phyloP scores from a whole-genome alignment of 1,139 yeast species.

The Candida sojae region DNA sequence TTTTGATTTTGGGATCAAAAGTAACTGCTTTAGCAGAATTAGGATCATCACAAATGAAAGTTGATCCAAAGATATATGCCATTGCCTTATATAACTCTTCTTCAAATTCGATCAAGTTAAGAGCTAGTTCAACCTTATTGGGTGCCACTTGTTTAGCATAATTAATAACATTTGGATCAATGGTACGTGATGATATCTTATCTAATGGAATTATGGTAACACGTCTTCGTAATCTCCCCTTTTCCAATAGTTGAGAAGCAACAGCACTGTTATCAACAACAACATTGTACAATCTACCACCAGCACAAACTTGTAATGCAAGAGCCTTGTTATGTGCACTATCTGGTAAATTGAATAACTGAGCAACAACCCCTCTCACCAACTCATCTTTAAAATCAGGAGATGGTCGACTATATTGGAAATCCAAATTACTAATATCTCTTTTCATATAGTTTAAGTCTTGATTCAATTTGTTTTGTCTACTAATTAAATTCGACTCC shows the following conservation, averaged over 20 bases:
- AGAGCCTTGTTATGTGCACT: conserved; percentile 63
- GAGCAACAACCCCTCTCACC: conserved; percentile 91
- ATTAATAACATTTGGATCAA: conserved; percentile 44
- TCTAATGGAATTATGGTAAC: conserved; percentile 93
- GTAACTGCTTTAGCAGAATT: conserved; percentile 87
- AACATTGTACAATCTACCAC: conserved; percentile 85
- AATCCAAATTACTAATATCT: conserved; percentile 69
- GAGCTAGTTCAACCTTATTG: conserved; percentile 82
- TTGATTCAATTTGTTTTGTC: conserved; percentile 38
- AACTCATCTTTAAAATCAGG: conserved; percentile 59
- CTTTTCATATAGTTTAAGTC: conserved; percentile 62
- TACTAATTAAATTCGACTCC: conserved; percentile 32
- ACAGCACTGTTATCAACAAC: conserved; percentile 87
- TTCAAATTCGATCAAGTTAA: conserved; percentile 76
- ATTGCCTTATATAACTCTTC: conserved; percentile 74
- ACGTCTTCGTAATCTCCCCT: conserved; percentile 75
- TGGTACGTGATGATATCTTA: conserved; percentile 64
- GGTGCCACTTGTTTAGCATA: conserved; percentile 76
- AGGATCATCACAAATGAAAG: conserved; percentile 83
- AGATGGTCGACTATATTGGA: conserved; percentile 67
- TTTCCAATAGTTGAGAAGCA: conserved; percentile 78
- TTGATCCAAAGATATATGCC: conserved; percentile 89
- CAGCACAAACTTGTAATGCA: conserved; percentile 94
- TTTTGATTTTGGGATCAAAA: conserved; percentile 76
- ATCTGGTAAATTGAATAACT: conserved; percentile 67